Conservation (phyloP, 2,329 filamentous ascomycete genomes). For the Laburnicola sp. region DNA sequence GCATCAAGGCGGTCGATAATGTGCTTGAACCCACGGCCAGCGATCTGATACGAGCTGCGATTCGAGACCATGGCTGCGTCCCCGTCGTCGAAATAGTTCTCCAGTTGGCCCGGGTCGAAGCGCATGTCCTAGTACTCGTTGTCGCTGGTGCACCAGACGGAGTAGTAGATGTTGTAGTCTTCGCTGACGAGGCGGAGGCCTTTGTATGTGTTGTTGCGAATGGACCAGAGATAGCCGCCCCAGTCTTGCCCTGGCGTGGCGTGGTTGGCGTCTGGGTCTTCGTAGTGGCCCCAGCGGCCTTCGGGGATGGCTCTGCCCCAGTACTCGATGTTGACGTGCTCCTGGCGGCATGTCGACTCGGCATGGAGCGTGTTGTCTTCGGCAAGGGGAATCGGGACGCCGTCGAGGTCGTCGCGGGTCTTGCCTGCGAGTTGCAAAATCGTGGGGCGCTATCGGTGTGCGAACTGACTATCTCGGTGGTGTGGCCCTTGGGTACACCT, state of each 20-base stretch:
- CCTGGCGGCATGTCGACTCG: conserved; percentile 15
- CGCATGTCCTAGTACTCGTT: conserved; percentile 66
- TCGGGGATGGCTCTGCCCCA: conserved; percentile 43
- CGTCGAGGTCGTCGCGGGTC: conserved; percentile 39
- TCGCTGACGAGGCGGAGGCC: conserved; percentile 58
- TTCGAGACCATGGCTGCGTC: too few relatives aligned
- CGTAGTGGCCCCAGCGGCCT: conserved; percentile 17
- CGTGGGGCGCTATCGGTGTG: conserved; percentile 48
- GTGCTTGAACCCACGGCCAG: conserved; percentile 12
- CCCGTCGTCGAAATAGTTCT: conserved; percentile 12
- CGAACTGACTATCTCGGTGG: conserved; percentile 40
- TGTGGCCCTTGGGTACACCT: conserved; percentile 31
- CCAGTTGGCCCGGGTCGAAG: conserved; percentile 26
- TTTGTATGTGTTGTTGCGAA: conserved; percentile 63
- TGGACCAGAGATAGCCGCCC: not conserved
- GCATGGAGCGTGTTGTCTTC: conserved; percentile 10
- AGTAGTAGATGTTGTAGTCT: conserved; percentile 65
- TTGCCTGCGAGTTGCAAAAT: conserved; percentile 39
- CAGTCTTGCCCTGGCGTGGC: too few relatives aligned
- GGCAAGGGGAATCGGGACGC: conserved; percentile 35
- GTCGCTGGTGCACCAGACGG: conserved; percentile 70
- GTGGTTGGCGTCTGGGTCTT: not conserved
- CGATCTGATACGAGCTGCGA: too few relatives aligned
- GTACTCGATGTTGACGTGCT: conserved; percentile 48
- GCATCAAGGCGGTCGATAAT: conserved; percentile 51